Evolutionary conservation across 768 basidiomycete genomes (phyloP).

Genomic region (Psilocybe cyanescens): DNA sequence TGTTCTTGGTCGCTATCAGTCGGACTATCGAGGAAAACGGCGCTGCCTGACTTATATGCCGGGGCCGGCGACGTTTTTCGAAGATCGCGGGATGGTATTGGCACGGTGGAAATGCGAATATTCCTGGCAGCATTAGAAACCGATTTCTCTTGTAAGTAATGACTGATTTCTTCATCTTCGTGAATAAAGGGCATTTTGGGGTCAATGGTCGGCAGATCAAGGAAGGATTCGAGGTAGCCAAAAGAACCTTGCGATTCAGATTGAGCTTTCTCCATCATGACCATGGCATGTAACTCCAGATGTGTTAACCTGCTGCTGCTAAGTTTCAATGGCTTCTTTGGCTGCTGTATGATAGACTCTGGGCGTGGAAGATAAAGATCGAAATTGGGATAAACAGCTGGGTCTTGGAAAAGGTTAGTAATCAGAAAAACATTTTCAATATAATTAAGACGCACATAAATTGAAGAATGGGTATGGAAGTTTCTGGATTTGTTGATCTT

Average conservation of each 20-base stretch:
- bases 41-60: background rate
- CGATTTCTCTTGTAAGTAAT: constrained; percentile 6
- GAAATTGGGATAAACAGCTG: constrained; percentile 23
- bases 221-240: constrained; percentile 7
- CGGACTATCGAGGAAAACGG: background rate
- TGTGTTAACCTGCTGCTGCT: constrained; percentile 35
- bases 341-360: background rate
- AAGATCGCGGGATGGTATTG: constrained; percentile 2
- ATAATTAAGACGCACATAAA: constrained; percentile 18
- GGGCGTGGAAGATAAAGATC: constrained; percentile 23
- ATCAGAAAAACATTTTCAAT: background rate
- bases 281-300: constrained; percentile 38
- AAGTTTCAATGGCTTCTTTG: constrained; percentile 4
- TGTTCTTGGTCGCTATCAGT: background rate
- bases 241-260: constrained; percentile 17
- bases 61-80: background rate
- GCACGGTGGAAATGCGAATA: background rate
- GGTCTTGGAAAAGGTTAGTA: constrained; percentile 15
- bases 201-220: background rate
- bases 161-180: constrained; percentile 1
- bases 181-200: constrained; percentile 6
- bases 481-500: background rate
- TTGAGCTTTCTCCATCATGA: constrained; percentile 35
- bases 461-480: constrained; percentile 15
- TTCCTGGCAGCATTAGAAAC: background rate